Evolutionary conservation across 208 protist genomes (phyloP).

Genomic region (Novymonas esmeraldas): DNA sequence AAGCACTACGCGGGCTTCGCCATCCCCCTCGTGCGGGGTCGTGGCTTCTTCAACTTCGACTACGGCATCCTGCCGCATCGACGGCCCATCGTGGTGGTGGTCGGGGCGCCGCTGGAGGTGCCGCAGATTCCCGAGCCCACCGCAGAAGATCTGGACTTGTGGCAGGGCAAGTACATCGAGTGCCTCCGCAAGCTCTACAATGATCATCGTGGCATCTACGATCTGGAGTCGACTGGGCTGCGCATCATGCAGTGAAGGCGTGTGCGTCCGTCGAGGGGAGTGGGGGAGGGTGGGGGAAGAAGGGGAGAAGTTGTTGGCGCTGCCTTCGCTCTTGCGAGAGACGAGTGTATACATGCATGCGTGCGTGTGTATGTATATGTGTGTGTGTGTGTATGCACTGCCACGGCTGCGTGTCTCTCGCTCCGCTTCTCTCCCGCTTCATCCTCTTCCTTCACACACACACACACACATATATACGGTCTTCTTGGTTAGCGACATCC

Average conservation of each 20-base stretch:
- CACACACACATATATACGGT: background rate
- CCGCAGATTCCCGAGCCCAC: conserved; percentile 72
- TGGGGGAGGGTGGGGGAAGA: background rate
- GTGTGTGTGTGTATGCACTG: background rate
- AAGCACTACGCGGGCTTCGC: conserved; percentile 64
- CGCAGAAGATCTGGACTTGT: conserved; percentile 60
- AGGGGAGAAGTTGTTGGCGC: background rate
- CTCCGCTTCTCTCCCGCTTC: background rate
- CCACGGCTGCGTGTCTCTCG: background rate
- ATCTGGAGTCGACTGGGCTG: conserved; percentile 67
- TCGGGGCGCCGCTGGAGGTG: conserved; percentile 75
- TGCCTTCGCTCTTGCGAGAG: background rate
- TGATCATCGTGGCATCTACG: conserved; percentile 71
- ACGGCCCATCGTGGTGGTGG: conserved; percentile 78
- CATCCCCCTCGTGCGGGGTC: conserved; percentile 67
- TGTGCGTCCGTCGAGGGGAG: background rate
- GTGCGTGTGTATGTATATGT: background rate
- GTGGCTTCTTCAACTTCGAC: conserved; percentile 82
- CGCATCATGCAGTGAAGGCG: conserved; percentile 46
- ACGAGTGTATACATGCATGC: background rate
- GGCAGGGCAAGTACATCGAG: conserved; percentile 80
- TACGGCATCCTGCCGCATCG: conserved; percentile 77
- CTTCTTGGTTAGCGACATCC: no score
- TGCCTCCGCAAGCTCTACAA: conserved; percentile 75
- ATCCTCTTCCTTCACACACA: background rate